A percentile compares a stretch with the other conserved stretches of the same genome.
These are phyloP conservation scores for Leishmania martiniquensis DNA, from an alignment of 208 protist genomes.

Conservation along the genomic window DNA sequence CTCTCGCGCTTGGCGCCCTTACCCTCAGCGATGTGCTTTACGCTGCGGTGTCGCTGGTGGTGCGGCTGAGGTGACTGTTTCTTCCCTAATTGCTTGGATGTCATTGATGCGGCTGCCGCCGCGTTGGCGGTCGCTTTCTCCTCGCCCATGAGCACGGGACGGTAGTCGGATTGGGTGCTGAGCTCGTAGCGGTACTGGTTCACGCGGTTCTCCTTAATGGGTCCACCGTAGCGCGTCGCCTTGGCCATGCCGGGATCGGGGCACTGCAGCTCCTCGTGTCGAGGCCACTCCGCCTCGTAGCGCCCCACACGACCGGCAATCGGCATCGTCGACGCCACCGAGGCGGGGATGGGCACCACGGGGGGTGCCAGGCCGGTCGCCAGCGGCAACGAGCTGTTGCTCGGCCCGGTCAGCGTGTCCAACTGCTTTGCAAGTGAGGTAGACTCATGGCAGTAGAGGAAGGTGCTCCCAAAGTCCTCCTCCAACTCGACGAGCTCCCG, in stretches of 20 bases:
- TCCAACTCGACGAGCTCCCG: slow-evolving; percentile 70
- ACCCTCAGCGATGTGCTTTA: not conserved
- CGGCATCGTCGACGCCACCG: slow-evolving; percentile 46
- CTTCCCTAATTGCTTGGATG: not conserved
- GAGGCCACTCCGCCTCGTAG: slow-evolving; percentile 66
- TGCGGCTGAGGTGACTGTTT: not conserved
- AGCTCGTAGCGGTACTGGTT: slow-evolving; percentile 78
- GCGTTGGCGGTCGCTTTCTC: slow-evolving; percentile 1
- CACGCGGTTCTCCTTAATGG: slow-evolving; percentile 64
- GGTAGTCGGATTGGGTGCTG: slow-evolving; percentile 57
- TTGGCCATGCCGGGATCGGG: slow-evolving; percentile 63
- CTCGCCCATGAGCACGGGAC: slow-evolving; percentile 45
- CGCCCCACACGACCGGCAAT: slow-evolving; percentile 70
- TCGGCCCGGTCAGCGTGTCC: slow-evolving; percentile 31
- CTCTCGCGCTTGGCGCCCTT: not conserved
- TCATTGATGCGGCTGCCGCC: not conserved
- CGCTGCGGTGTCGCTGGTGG: not conserved
- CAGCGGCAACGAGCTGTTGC: slow-evolving; percentile 27
- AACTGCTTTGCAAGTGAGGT: slow-evolving; percentile 38
- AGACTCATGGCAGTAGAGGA: slow-evolving; percentile 78
- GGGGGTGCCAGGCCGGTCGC: slow-evolving; percentile 21
- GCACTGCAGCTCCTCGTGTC: slow-evolving; percentile 63
- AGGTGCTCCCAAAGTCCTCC: slow-evolving; percentile 69
- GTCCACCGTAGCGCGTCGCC: slow-evolving; percentile 41
- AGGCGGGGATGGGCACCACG: slow-evolving; percentile 39